phyloP scores from a whole-genome alignment of 805 yeast genomes.

The Lipomyces yamadae region DNA sequence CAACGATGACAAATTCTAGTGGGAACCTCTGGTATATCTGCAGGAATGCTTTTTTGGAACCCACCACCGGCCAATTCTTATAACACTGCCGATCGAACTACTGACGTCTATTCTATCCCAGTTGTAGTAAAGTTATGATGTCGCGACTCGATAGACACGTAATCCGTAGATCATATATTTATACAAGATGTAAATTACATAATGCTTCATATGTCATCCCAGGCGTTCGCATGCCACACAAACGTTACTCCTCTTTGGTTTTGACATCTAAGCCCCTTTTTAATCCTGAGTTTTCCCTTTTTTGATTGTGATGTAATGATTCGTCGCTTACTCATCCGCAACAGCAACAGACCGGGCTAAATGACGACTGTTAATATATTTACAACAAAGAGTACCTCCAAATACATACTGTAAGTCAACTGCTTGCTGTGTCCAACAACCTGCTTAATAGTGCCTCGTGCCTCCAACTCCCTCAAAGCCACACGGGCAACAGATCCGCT shows the following conservation, averaged over 20 bases:
- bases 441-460: conserved; percentile 92
- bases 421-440: conserved; percentile 95
- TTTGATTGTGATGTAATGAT: conserved; percentile 3
- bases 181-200: conserved; percentile 9
- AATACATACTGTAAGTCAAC: conserved; percentile 77
- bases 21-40: too few species aligned
- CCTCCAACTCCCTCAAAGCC: conserved; percentile 94
- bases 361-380: conserved; percentile 40
- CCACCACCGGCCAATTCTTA: too few species aligned
- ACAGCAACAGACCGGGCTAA: conserved; percentile 58
- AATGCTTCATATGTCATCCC: background rate
- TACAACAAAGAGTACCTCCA: background rate
- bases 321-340: conserved; percentile 35
- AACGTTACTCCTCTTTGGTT: background rate
- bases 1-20: too few species aligned
- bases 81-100: too few species aligned
- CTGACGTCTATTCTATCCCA: too few species aligned
- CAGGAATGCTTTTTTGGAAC: too few species aligned
- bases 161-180: conserved; percentile 11
- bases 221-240: background rate
- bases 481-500: conserved; percentile 99
- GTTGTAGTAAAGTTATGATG: background rate
- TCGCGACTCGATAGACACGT: background rate
- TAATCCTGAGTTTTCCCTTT: background rate
- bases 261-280: background rate